These are phyloP conservation scores for Paraphoma chrysanthemicola DNA, from an alignment of 2,329 filamentous ascomycete species.

Conservation along the genomic window DNA sequence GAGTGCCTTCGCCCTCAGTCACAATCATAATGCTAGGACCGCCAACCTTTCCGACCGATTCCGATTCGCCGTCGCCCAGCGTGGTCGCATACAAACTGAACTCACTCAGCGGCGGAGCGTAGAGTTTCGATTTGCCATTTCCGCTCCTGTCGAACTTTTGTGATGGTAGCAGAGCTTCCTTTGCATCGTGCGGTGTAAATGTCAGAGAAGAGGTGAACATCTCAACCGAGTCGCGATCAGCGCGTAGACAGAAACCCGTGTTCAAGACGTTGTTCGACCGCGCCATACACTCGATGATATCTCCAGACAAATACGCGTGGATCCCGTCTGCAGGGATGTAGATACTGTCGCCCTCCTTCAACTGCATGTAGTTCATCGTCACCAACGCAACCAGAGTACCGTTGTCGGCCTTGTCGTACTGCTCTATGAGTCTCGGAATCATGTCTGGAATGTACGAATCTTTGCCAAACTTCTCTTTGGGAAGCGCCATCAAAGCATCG, in stretches of 20 bases:
- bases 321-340: constrained; percentile 77
- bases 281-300: constrained; percentile 83
- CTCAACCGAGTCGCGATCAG: constrained; percentile 69
- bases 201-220: constrained; percentile 69
- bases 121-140: constrained; percentile 68
- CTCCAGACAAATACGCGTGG: constrained; percentile 74
- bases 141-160: constrained; percentile 59
- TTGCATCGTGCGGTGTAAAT: constrained; percentile 66
- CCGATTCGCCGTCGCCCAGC: constrained; percentile 64
- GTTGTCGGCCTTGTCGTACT: constrained; percentile 70
- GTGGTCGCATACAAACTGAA: constrained; percentile 72
- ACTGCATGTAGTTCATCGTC: constrained; percentile 75
- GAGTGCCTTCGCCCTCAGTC: constrained; percentile 63
- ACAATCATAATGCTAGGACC: constrained; percentile 71
- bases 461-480: constrained; percentile 58
- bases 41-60: constrained; percentile 61
- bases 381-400: constrained; percentile 73
- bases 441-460: constrained; percentile 69
- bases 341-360: constrained; percentile 70
- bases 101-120: constrained; percentile 72
- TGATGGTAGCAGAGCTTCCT: constrained; percentile 63
- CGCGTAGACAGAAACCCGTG: constrained; percentile 73
- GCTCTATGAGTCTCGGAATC: constrained; percentile 67
- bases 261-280: constrained; percentile 77
- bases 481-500: constrained; percentile 57